Evolutionary conservation across 139 green algal species (phyloP).

Genomic region (Dunaliella sp.): DNA sequence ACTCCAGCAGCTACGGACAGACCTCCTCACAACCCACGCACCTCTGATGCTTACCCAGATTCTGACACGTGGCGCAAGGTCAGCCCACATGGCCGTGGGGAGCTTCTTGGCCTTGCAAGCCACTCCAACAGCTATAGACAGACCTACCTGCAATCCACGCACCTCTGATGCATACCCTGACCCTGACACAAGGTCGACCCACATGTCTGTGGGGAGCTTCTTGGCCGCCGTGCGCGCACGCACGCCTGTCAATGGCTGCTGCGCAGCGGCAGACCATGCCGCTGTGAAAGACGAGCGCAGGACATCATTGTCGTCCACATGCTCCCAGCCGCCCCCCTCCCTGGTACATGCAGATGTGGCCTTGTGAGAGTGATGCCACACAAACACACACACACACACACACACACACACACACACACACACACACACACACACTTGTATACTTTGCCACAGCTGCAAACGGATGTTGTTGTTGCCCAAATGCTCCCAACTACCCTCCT

Average conservation of each 20-base stretch:
- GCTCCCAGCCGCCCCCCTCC: background rate
- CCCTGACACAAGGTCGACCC: conserved; percentile 19
- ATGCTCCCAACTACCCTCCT: too few relatives aligned
- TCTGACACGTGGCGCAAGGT: conserved; percentile 9
- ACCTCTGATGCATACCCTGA: conserved; percentile 32
- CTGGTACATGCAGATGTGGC: too few relatives aligned
- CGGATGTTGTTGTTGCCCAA: too few relatives aligned
- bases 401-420: background rate
- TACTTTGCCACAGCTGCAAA: too few relatives aligned
- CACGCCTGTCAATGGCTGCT: background rate
- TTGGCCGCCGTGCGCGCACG: conserved; percentile 10
- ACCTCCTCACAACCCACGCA: too few relatives aligned
- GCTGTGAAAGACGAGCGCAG: conserved; percentile 24
- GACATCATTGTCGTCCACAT: background rate
- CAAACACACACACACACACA: too few relatives aligned
- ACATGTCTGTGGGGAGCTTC: conserved; percentile 18
- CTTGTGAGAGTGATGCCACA: too few relatives aligned
- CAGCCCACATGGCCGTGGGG: conserved; percentile 2
- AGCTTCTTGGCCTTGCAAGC: conserved; percentile 31
- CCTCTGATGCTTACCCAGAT: background rate
- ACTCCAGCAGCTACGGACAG: too few relatives aligned
- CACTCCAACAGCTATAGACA: too few relatives aligned
- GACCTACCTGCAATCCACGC: too few relatives aligned
- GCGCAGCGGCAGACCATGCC: conserved; percentile 11
- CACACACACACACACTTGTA: background rate